Percentiles rank a stretch among this genome's conserved stretches.
Evolutionary conservation across 2,329 filamentous ascomycete genomes (phyloP).

Genomic region (Lasiodiplodia gonubiensis): DNA sequence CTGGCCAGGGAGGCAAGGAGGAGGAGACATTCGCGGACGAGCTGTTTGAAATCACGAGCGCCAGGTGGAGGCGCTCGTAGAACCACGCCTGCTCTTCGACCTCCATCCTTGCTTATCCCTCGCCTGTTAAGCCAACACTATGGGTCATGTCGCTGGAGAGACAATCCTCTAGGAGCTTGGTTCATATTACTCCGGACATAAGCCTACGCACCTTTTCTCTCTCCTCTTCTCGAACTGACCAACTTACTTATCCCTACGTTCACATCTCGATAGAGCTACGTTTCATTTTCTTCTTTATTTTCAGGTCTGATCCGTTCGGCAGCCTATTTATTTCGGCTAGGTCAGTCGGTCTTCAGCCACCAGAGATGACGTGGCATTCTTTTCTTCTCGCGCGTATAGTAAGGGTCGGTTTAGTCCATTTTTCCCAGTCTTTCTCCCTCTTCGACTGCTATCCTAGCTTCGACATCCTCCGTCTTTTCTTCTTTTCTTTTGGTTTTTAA

Average conservation of each 20-base stretch:
- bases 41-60: conserved; percentile 40
- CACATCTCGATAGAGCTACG: neutral
- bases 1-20: conserved; percentile 45
- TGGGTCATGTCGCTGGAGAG: neutral
- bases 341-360: neutral
- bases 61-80: conserved; percentile 32
- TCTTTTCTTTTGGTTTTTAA: neutral
- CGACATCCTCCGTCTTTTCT: neutral
- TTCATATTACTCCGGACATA: neutral
- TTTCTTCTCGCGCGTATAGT: conserved; percentile 8
- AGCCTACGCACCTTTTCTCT: neutral
- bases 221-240: neutral
- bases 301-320: neutral
- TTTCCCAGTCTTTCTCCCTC: neutral
- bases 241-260: neutral
- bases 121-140: neutral
- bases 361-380: neutral
- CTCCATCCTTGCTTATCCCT: neutral
- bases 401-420: neutral
- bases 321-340: neutral
- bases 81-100: neutral
- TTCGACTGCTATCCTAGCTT: neutral
- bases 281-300: neutral
- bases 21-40: conserved; percentile 50
- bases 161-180: neutral